A percentile compares a stretch with the other conserved stretches of the same genome.
Conservation (phyloP, 2,329 filamentous ascomycete species). For the Ceratocystis harringtonii region DNA sequence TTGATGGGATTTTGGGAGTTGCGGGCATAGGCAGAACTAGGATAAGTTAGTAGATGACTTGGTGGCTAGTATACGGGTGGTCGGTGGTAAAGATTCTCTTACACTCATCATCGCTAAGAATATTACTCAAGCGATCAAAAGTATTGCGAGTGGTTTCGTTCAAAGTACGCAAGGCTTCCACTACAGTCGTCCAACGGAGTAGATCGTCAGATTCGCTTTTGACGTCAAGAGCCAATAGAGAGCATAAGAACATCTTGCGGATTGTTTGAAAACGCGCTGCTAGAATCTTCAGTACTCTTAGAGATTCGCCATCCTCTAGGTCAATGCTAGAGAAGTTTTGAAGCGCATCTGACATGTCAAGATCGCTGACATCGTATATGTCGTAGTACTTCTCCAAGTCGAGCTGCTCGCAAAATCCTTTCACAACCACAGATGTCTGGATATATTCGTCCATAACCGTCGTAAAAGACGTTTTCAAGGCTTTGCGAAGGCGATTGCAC, state of each 20-base stretch:
- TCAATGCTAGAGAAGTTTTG: constrained; percentile 46
- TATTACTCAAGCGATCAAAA: constrained; percentile 49
- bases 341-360: constrained; percentile 57
- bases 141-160: constrained; percentile 46
- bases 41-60: constrained; percentile 13
- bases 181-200: constrained; percentile 60
- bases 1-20: constrained; percentile 44
- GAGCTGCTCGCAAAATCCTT: constrained; percentile 58
- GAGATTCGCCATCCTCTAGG: constrained; percentile 59
- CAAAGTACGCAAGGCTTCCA: constrained; percentile 56
- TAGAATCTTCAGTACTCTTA: constrained; percentile 66
- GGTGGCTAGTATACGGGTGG: not conserved
- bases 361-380: constrained; percentile 63
- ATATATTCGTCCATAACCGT: constrained; percentile 58
- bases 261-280: constrained; percentile 67
- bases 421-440: constrained; percentile 52
- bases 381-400: constrained; percentile 89
- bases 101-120: constrained; percentile 70
- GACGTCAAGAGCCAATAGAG: constrained; percentile 73
- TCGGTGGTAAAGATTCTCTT: constrained; percentile 25
- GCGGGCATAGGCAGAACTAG: constrained; percentile 39
- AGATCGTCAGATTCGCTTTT: constrained; percentile 65
- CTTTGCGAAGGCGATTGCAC: constrained; percentile 64
- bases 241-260: constrained; percentile 75
- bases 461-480: constrained; percentile 54